Evolutionary conservation across 1,139 yeast species (phyloP), one percentile per base, ranked within the genome.

Genomic region (Suhomyces atakaporum): DNA sequence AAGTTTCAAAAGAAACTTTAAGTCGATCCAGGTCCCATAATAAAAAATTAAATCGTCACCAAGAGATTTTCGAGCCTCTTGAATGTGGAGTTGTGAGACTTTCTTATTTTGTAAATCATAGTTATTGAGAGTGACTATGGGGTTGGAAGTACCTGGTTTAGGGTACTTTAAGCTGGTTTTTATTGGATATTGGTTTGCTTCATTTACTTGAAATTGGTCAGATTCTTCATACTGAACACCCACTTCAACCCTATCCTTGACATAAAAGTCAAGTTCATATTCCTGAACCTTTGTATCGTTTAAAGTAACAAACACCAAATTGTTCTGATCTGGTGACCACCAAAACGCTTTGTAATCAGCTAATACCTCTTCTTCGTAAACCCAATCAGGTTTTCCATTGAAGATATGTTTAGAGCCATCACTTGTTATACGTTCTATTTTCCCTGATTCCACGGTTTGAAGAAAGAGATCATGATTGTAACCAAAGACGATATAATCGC

Each of bases 301-400:
- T 12, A 86, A 69, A 26, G 75, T 70, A 29, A 86, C 70, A 54
- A 69, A 92, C 0, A 89, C 75, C 33, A 92, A 53, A 42, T 70
- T 66, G 5, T 76, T 58, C 44, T 85, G 89, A 49, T 83, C 79
- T 0, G 85, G 84, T 10, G 92, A 73, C 96, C 97, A 92, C 95
- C 96, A 92, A 15, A 88, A 59, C 3, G 94, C 79, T 28, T 65
- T 65, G 46, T 84, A 87, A 5, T 70, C 65, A 0, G 75, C 71
- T 4, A 83, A 58, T 1, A 92, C 89, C 53, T 94, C 98, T 52
- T 94, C 98, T 57, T 92, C 98, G 54, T 92, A 92, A 1, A 92
- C 87, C 98, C 98, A 92, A 53, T 92, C 98, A 0, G 97, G 84
- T 44, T 79, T 83, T 0, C 96, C 99, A 54, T 92, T 88, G 50